Percentiles rank a stretch among this genome's conserved stretches.
Conservation (phyloP, 495 filamentous ascomycete species). For the Penicillium roqueforti region DNA sequence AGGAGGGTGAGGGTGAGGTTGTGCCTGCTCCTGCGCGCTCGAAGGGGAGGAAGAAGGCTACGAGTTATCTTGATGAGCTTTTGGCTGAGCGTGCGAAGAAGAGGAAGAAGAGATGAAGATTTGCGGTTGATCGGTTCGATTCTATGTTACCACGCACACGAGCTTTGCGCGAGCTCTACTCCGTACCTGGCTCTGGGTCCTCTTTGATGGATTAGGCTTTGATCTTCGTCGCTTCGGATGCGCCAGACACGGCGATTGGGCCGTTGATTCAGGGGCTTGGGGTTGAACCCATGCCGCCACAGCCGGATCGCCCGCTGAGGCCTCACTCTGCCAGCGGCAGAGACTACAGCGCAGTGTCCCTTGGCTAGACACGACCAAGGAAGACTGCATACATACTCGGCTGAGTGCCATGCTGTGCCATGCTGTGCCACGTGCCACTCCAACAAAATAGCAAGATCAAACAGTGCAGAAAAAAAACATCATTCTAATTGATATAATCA, state of each 20-base stretch:
- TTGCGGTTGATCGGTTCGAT: neutral
- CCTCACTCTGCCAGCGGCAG: neutral
- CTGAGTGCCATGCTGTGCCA: neutral
- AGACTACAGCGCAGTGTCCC: neutral
- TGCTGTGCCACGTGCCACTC: neutral
- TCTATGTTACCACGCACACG: neutral
- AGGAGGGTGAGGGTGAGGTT: slow-evolving; percentile 4
- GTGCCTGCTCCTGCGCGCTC: slow-evolving; percentile 12
- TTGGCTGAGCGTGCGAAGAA: slow-evolving; percentile 48
- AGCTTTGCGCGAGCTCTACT: slow-evolving; percentile 2
- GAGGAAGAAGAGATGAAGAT: slow-evolving; percentile 50
- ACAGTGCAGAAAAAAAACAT: slow-evolving; percentile 3
- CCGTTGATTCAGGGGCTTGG: neutral
- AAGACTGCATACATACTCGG: neutral
- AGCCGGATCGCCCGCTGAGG: neutral
- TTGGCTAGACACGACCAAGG: neutral
- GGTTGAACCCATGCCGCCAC: neutral
- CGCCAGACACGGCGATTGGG: neutral
- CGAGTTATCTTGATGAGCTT: slow-evolving; percentile 50
- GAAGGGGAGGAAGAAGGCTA: slow-evolving; percentile 38
- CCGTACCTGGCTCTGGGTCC: neutral
- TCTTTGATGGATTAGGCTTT: neutral
- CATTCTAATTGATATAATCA: slow-evolving; percentile 10
- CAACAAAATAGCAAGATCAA: neutral
- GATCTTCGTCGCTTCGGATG: neutral